phyloP scores from a whole-genome alignment of 805 yeast species.

The Metschnikowia similis region DNA sequence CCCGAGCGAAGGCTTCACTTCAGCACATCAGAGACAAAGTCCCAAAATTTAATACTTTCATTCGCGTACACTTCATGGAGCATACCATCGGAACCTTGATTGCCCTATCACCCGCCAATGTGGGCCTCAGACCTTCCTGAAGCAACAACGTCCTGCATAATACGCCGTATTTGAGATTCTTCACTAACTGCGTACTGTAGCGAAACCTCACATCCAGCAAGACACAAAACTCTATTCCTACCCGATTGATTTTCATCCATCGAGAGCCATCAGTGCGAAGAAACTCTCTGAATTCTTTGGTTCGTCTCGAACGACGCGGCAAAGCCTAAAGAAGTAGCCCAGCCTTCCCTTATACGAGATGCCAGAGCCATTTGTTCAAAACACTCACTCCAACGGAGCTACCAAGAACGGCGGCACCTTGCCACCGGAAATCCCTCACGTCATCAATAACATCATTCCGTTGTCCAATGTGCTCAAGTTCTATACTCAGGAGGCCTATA shows the following conservation, averaged over 20 bases:
- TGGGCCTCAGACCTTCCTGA: too few species aligned
- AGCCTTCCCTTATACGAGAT: background rate
- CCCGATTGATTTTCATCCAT: background rate
- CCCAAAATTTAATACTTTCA: background rate
- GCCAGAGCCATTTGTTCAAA: slow-evolving; percentile 3
- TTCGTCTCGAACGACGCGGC: background rate
- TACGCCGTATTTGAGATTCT: background rate
- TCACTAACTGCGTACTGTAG: background rate
- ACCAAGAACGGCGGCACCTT: background rate
- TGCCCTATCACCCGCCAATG: too few species aligned
- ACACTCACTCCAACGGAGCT: background rate
- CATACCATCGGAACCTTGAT: too few species aligned
- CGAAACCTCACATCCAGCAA: slow-evolving; percentile 2
- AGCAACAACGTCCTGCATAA: background rate
- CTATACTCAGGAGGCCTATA: slow-evolving; percentile 57
- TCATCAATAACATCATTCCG: slow-evolving; percentile 66
- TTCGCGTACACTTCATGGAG: background rate
- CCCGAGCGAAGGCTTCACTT: background rate
- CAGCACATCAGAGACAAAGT: background rate
- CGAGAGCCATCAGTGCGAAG: background rate
- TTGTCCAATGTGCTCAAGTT: slow-evolving; percentile 55
- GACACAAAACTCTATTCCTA: background rate
- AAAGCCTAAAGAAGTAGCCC: background rate
- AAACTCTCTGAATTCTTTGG: background rate
- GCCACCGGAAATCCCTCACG: slow-evolving; percentile 59